Conservation (phyloP, 129 eudicot species). For the carrot (Daucus carota) region DNA sequence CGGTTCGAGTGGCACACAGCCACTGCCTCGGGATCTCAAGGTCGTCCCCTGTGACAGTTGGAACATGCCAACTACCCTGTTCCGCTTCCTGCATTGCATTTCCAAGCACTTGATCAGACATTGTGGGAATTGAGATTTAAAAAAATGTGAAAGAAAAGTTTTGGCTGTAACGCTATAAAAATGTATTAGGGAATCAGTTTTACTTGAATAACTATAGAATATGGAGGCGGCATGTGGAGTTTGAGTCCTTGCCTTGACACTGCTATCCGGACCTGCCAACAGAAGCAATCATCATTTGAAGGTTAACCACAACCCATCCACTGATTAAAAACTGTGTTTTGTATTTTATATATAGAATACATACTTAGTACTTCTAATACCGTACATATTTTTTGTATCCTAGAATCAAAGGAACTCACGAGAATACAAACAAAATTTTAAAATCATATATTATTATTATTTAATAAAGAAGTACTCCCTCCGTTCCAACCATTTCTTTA, state of each 20-base stretch:
- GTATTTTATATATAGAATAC: too few species aligned
- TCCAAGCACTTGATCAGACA: neutral
- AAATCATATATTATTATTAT: too few species aligned
- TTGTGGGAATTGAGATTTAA: neutral
- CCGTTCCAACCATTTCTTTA: too few species aligned
- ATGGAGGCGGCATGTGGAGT: conserved; percentile 92
- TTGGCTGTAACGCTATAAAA: neutral
- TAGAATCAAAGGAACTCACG: too few species aligned
- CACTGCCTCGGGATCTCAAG: conserved; percentile 77
- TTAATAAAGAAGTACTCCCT: too few species aligned
- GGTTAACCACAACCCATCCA: too few species aligned
- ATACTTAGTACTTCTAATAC: too few species aligned
- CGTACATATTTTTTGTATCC: too few species aligned
- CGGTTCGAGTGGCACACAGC: conserved; percentile 66
- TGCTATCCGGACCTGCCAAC: conserved; percentile 55
- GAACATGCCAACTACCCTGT: conserved; percentile 88
- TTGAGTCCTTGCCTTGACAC: conserved; percentile 35
- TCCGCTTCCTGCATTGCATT: conserved; percentile 71
- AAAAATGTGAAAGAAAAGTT: neutral
- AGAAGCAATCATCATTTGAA: neutral
- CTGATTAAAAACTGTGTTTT: too few species aligned
- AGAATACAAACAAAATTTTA: too few species aligned
- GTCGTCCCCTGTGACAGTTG: conserved; percentile 76
- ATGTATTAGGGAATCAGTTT: neutral
- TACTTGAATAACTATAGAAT: conserved; percentile 82